Evolutionary conservation across 306 rosid genomes (phyloP).

Genomic region (Fragaria vesca): DNA sequence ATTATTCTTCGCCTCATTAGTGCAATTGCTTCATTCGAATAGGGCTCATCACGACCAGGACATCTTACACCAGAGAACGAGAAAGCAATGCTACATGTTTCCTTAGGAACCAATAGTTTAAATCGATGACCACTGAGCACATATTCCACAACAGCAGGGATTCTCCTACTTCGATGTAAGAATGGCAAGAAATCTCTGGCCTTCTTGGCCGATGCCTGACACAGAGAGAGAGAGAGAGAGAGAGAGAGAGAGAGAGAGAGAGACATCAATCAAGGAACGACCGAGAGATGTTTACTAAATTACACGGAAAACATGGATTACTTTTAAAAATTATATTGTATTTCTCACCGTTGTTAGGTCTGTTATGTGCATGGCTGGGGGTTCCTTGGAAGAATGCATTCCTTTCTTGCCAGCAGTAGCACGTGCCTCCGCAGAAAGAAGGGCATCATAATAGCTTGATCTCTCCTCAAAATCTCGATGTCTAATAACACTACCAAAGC

Average conservation of each 20-base stretch:
- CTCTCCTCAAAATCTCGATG: constrained; percentile 99
- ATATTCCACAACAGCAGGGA: constrained; percentile 95
- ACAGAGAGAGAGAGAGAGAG: constrained; percentile 11
- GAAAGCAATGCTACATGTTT: constrained; percentile 95
- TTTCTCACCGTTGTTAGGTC: constrained; percentile 72
- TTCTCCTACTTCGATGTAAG: constrained; percentile 78
- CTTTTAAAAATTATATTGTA: constrained; percentile 11
- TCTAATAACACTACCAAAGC: constrained; percentile 87
- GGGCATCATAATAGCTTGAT: constrained; percentile 88
- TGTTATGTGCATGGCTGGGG: constrained; percentile 96
- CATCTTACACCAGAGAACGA: constrained; percentile 94
- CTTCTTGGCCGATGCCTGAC: constrained; percentile 82
- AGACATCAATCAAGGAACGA: constrained; percentile 4
- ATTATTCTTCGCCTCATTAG: constrained; percentile 93
- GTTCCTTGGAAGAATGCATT: constrained; percentile 88
- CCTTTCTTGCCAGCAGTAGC: constrained; percentile 78
- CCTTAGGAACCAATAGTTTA: constrained; percentile 93
- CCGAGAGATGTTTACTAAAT: background rate
- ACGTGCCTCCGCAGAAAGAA: constrained; percentile 92
- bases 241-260: background rate
- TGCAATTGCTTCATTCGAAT: constrained; percentile 94
- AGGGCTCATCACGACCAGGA: constrained; percentile 92
- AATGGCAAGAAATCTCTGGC: constrained; percentile 90
- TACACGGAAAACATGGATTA: constrained; percentile 12
- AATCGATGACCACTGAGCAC: constrained; percentile 99